Base-by-base conservation (phyloP, 202 grass and related monocot genomes). In the Zizania palustris region DNA sequence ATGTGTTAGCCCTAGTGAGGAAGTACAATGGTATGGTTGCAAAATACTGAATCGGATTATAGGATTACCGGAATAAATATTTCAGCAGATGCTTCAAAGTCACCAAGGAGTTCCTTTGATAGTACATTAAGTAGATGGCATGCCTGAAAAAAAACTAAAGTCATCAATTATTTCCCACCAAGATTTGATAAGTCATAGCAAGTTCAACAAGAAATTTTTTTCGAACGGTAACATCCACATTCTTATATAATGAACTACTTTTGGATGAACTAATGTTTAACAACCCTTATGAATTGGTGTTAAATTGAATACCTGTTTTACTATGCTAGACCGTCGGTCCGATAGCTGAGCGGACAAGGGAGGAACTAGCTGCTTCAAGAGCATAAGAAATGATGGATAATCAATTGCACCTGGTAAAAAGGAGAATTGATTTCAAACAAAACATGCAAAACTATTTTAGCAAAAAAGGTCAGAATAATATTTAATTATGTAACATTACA, bases 31-130 rank as follows among this genome's bases (percentile, higher is more conserved):
- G 8, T 53, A 62, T 11, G 57, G 60, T 69, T 72, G 56, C 65
- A 67, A n/a, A 57, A 72, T n/a, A 76, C 40, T 60, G 48, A 69
- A 68, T 85, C 1, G 67, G 61, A 55, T 80, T 78, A 74, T 61
- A 81, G 38, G 71, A 82, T 86, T 97, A 97, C 93, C 83, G 90
- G 93, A 84, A 97, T 97, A 82, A 93, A 93, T 70, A 82, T 86
- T 80, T 97, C 93, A 63, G 90, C 87, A 71, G 73, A 93, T 79
- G 87, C 51, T 74, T 97, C 93, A 83, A 97, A 97, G 64, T 97
- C 93, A 60, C 85, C 85, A 56, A 97, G 80, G 67, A 90, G 87
- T 75, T 93, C 93, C 65, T 97, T 97, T 11, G 93, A 97, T 69
- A 97, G 67, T 81, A 97, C 51, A 63, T 85, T 86, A 69, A 97